Evolutionary conservation across 306 rosid species (phyloP), one percentile per base, ranked within the genome.

Genomic region (Quercus engelmannii): DNA sequence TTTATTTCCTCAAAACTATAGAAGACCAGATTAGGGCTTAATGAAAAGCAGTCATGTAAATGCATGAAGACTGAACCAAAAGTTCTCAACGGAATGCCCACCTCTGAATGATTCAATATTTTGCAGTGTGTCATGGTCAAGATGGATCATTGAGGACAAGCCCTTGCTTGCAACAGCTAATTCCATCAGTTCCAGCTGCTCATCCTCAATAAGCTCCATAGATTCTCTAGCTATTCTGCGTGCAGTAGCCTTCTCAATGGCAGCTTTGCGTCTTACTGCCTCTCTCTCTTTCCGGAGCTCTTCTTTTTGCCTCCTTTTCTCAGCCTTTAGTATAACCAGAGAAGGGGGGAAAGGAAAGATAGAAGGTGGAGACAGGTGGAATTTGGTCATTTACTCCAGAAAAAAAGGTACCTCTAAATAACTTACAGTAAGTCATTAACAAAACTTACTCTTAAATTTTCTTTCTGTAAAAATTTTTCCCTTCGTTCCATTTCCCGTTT

Each of bases 161-260:
- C 97, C 98, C 86, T 89, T 96, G 90, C 86, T 89, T 72, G 91
- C 86, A 63, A 90, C 97, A 76, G 99, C 99, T 86, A 93, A 78
- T 80, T 96, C 99, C 99, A 96, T 96, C 88, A 96, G 79, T 83
- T 96, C 99, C 77, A 96, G 90, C 71, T 96, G 99, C 75, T 93
- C 99, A 79, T 96, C 99, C 89, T 96, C 98, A 79, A 93, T 90
- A 82, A 96, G 97, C 85, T 96, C 99, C 99, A 93, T 93, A 78
- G 99, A 96, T 82, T 96, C 98, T 85, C 91, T 91, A 79, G 98
- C 97, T 75, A 95, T 91, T 83, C 89, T 93, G 30, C 97, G 97
- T 74, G 98, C 98, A 81, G 89, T 88, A 74, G 99, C 98, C 86
- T 96, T 96, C 85, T 93, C 99, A 87, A 96, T 86, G 68, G 99